Base-by-base conservation (phyloP, 2,329 filamentous ascomycete genomes). In the Botrytis fragariae region DNA sequence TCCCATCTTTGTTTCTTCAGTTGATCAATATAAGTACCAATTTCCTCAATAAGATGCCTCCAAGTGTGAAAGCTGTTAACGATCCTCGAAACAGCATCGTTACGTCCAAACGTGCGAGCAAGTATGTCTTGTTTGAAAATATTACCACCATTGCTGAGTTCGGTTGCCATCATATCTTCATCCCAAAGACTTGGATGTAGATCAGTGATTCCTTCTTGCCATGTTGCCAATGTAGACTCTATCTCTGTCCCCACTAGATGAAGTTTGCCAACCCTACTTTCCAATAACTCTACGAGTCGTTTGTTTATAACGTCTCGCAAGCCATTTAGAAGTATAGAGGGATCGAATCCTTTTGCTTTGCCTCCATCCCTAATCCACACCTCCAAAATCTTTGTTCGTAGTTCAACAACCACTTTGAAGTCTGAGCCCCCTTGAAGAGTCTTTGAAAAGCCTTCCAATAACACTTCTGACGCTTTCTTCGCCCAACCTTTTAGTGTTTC, bases 1-100 rank as follows among this genome's bases (percentile, higher is more conserved):
- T 95, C 91, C 92, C 93, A 95, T 72, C 89, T 88, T 76, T 91
- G 89, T 64, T 88, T 87, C 74, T 86, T 88, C 77, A 96, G 87
- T 73, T 88, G 86, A 59, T 90, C 88, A 12, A 94, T 87, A 5
- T 91, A 85, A 29, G 85, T 84, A 61, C 86, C 87, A 22, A 92
- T 88, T 70, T 90, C 89, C 74, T 91, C 87, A n/a, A 97, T 88
- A 8, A 91, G 87, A n/a, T 86, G 85, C 63, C 90, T 87, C 94
- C 95, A 98, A 1, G 86, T 86, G 73, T 89, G 86, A 79, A 96
- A 96, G 63, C 87, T 85, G 20, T 87, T 84, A 1, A 91, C 84
- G 0, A 91, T 88, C 71, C 84, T 84, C 51, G 89, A 88, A 0
- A 95, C 88, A 18, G 89, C 85, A 73, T 90, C 86, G 79, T 91